A percentile compares a stretch with the other conserved stretches of the same genome.
phyloP scores from a whole-genome alignment of 1,284 basidiomycete species.

The Austroboletus novae-zelandiae region DNA sequence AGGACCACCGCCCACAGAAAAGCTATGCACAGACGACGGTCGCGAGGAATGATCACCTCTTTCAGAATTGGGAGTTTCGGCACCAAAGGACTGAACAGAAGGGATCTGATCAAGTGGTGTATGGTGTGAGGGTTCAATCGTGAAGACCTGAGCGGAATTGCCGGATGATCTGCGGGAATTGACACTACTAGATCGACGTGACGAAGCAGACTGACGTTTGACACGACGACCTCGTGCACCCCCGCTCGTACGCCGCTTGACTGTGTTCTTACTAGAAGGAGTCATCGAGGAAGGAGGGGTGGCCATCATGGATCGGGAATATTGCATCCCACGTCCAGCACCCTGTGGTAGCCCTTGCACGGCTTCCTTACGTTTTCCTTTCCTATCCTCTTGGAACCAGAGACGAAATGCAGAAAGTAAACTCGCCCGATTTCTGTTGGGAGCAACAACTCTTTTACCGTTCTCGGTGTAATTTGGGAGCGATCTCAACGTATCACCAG shows the following conservation, averaged over 20 bases:
- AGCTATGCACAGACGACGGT: constrained; percentile 72
- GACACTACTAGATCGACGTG: constrained; percentile 77
- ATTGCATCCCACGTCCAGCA: constrained; percentile 18
- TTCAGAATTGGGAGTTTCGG: constrained; percentile 77
- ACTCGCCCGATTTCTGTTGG: constrained; percentile 61
- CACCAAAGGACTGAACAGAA: constrained; percentile 63
- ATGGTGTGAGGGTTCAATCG: constrained; percentile 53
- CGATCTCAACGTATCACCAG: constrained; percentile 51
- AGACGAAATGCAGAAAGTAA: constrained; percentile 68
- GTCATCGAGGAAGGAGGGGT: constrained; percentile 18
- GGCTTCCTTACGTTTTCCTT: constrained; percentile 67
- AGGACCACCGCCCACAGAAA: constrained; percentile 48
- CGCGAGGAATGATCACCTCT: constrained; percentile 69
- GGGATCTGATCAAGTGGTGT: constrained; percentile 45
- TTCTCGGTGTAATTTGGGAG: constrained; percentile 51
- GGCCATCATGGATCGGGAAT: constrained; percentile 26
- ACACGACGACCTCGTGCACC: constrained; percentile 48
- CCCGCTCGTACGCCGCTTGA: constrained; percentile 49
- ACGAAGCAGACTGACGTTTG: constrained; percentile 66
- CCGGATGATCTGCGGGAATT: constrained; percentile 75
- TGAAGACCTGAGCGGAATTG: constrained; percentile 58
- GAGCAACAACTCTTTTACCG: constrained; percentile 32
- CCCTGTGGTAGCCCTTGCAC: constrained; percentile 31
- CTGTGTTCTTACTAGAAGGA: constrained; percentile 35
- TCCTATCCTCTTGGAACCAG: constrained; percentile 80